Percentiles rank a stretch among this genome's conserved stretches.
These are phyloP conservation scores for Pouteria glomerata DNA, from an alignment of 148 eudicot genomes.

Conservation along the genomic window DNA sequence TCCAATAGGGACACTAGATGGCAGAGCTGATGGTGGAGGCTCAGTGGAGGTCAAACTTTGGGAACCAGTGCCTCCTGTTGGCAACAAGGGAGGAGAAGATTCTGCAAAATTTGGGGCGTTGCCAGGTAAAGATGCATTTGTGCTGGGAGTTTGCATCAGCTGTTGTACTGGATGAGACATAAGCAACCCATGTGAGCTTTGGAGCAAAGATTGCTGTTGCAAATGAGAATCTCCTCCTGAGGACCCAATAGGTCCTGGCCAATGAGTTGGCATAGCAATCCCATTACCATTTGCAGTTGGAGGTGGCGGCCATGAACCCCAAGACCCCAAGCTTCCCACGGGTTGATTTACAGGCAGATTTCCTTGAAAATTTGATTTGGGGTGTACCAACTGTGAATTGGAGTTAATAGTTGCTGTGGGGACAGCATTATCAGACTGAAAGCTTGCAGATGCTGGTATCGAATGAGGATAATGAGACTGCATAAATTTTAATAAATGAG, in stretches of 20 bases:
- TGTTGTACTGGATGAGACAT: constrained; percentile 34
- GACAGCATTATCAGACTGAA: constrained; percentile 7
- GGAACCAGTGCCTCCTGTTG: constrained; percentile 29
- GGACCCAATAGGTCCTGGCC: constrained; percentile 42
- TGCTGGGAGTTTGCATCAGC: constrained; percentile 23
- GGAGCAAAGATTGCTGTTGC: constrained; percentile 33
- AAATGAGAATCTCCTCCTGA: constrained; percentile 25
- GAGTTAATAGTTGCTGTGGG: background rate
- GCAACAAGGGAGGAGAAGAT: constrained; percentile 26
- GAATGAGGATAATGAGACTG: constrained; percentile 41
- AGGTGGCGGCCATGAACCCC: constrained; percentile 38
- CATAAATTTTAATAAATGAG: background rate
- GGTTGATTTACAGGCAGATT: background rate
- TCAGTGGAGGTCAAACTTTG: constrained; percentile 22
- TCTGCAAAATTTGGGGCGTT: constrained; percentile 25
- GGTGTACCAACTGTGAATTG: background rate
- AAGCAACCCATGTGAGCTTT: constrained; percentile 25
- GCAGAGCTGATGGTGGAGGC: constrained; percentile 21
- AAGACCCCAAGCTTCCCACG: constrained; percentile 3
- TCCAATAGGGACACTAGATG: constrained; percentile 18
- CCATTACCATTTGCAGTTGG: constrained; percentile 28
- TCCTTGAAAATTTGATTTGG: background rate
- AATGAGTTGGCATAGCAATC: constrained; percentile 32
- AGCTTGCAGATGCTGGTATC: constrained; percentile 23
- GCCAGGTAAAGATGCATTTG: constrained; percentile 28